phyloP scores from a whole-genome alignment of 1,284 basidiomycete genomes.

The Trametes sp. region DNA sequence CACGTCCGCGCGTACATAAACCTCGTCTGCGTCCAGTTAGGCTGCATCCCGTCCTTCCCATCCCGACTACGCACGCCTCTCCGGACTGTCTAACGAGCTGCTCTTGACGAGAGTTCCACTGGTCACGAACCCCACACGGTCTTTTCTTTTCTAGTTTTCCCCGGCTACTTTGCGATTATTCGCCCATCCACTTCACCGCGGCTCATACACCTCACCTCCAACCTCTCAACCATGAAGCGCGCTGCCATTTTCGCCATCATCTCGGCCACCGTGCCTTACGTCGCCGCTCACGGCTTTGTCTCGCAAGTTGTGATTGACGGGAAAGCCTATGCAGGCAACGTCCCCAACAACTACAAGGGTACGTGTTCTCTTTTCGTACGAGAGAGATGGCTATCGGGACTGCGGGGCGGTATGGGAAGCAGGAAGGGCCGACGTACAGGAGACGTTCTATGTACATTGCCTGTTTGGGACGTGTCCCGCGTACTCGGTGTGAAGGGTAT shows the following conservation, averaged over 20 bases:
- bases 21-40: constrained; percentile 9
- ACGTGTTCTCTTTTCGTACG: constrained; percentile 1
- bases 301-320: constrained; percentile 34
- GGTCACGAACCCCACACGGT: constrained; percentile 11
- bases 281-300: constrained; percentile 34
- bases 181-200: not conserved
- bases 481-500: not conserved
- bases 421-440: not conserved
- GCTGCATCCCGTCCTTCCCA: not conserved
- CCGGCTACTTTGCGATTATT: not conserved
- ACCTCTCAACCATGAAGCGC: constrained; percentile 27
- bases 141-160: constrained; percentile 6
- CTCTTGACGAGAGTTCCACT: constrained; percentile 32
- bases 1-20: constrained; percentile 17
- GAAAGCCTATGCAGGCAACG: constrained; percentile 31
- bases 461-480: not conserved
- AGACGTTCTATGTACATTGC: not conserved
- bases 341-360: constrained; percentile 42
- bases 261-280: constrained; percentile 22
- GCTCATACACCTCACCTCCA: not conserved
- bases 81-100: constrained; percentile 24
- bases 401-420: not conserved
- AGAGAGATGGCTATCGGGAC: not conserved
- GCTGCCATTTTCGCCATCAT: constrained; percentile 28
- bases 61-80: constrained; percentile 8